These are phyloP conservation scores for Penicillium paxilli DNA, from an alignment of 495 filamentous ascomycete species.

Conservation along the genomic window DNA sequence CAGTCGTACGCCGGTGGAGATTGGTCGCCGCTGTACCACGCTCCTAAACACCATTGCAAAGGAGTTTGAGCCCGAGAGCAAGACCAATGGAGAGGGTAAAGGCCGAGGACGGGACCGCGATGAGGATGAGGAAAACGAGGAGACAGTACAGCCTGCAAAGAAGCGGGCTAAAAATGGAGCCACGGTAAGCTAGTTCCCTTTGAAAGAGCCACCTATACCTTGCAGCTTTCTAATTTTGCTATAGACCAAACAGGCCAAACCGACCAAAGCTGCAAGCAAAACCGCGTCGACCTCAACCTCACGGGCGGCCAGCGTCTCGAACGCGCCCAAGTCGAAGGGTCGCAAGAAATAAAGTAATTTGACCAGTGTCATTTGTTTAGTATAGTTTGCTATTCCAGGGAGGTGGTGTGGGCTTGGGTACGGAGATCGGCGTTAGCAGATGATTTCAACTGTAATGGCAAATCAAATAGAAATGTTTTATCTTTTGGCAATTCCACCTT, in stretches of 20 bases:
- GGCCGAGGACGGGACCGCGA: slow-evolving; percentile 70
- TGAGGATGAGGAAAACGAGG: slow-evolving; percentile 72
- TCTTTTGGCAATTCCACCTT: slow-evolving; percentile 8
- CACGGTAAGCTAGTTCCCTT: slow-evolving; percentile 49
- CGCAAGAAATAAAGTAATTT: slow-evolving; percentile 40
- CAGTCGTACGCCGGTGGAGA: slow-evolving; percentile 87
- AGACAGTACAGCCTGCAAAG: slow-evolving; percentile 82
- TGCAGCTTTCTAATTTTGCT: slow-evolving; percentile 13
- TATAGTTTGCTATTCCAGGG: slow-evolving; percentile 8
- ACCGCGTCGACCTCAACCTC: slow-evolving; percentile 52
- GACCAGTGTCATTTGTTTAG: not conserved
- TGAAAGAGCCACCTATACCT: not conserved
- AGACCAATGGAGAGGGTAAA: slow-evolving; percentile 71
- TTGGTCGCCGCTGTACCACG: slow-evolving; percentile 88
- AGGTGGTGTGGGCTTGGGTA: slow-evolving; percentile 3
- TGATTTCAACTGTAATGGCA: slow-evolving; percentile 18
- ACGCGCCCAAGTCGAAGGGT: slow-evolving; percentile 47
- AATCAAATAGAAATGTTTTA: slow-evolving; percentile 21
- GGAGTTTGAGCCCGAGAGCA: slow-evolving; percentile 84
- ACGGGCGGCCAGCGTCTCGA: slow-evolving; percentile 57
- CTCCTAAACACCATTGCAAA: slow-evolving; percentile 89
- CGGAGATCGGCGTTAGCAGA: slow-evolving; percentile 25
- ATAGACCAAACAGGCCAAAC: slow-evolving; percentile 63
- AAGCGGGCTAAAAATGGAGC: slow-evolving; percentile 90
- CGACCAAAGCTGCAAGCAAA: slow-evolving; percentile 56